Evolutionary conservation across 2,329 filamentous ascomycete genomes (phyloP).

Genomic region (Clonostachys rhizophaga): DNA sequence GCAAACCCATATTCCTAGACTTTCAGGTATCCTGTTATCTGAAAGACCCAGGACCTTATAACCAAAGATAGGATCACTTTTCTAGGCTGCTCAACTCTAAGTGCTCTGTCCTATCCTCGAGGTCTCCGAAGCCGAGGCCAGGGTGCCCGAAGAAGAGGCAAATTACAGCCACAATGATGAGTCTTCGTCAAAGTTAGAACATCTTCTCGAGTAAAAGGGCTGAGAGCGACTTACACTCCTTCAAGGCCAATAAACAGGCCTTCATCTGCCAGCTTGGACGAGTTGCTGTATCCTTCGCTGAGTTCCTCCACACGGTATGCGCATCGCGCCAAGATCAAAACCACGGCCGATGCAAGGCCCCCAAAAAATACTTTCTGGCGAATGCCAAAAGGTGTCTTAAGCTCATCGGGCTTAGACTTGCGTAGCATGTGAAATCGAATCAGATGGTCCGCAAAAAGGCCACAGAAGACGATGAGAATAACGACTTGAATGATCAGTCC

Average conservation of each 20-base stretch:
- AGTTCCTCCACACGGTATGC: constrained; percentile 64
- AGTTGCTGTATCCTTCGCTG: constrained; percentile 55
- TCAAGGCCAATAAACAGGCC: constrained; percentile 48
- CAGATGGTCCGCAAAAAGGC: constrained; percentile 42
- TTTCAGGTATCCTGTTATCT: no score
- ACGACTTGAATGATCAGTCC: constrained; percentile 56
- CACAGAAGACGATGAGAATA: constrained; percentile 47
- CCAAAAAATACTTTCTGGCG: constrained; percentile 38
- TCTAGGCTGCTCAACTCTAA: no score
- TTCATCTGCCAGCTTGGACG: constrained; percentile 45
- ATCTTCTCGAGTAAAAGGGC: no score
- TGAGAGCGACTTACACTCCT: constrained; percentile 18
- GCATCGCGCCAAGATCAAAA: constrained; percentile 58
- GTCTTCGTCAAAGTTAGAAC: no score
- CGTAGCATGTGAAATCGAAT: constrained; percentile 40
- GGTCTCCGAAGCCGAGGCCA: constrained; percentile 25
- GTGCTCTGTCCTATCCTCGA: no score
- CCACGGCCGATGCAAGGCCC: constrained; percentile 47
- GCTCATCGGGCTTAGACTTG: constrained; percentile 21
- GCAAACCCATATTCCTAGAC: no score
- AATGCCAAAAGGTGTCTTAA: constrained; percentile 13
- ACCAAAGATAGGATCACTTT: no score
- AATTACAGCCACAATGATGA: constrained; percentile 28
- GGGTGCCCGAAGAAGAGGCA: constrained; percentile 33
- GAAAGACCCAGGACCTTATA: no score